Conservation (phyloP, 1,284 basidiomycete genomes). For the Tilletiaria anomala region DNA sequence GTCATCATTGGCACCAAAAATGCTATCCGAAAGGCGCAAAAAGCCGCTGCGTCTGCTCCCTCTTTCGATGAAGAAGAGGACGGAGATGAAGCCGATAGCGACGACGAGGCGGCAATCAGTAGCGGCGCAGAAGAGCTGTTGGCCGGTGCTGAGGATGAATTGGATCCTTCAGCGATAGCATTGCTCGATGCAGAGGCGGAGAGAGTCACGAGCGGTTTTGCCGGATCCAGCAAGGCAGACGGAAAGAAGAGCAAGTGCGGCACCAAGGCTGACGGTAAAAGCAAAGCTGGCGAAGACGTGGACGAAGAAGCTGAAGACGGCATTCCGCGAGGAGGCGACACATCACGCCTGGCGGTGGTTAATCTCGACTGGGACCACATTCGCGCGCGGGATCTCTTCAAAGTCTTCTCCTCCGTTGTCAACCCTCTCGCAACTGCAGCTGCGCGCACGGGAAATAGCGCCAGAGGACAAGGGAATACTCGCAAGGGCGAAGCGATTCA, state of each 20-base stretch:
- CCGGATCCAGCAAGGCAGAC: no score
- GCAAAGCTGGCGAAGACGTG: no score
- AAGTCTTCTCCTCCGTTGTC: slow-evolving; percentile 79
- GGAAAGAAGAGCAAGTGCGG: no score
- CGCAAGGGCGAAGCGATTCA: slow-evolving; percentile 13
- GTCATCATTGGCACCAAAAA: not conserved
- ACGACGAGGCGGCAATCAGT: no score
- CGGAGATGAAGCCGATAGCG: slow-evolving; percentile 20
- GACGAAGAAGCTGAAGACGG: slow-evolving; percentile 32
- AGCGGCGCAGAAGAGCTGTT: no score
- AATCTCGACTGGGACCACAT: slow-evolving; percentile 99
- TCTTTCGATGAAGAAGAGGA: slow-evolving; percentile 7
- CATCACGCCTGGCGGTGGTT: slow-evolving; percentile 63
- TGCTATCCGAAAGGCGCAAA: not conserved
- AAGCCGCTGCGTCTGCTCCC: not conserved
- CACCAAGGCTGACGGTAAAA: no score
- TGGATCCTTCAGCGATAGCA: no score
- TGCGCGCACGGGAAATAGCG: slow-evolving; percentile 2
- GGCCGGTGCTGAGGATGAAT: no score
- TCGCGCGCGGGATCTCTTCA: slow-evolving; percentile 75
- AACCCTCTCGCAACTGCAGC: slow-evolving; percentile 27
- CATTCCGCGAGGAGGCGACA: slow-evolving; percentile 27
- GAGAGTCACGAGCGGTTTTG: no score
- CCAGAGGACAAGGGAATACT: slow-evolving; percentile 10
- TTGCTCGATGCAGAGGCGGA: no score